Base-by-base conservation (phyloP, 2,329 filamentous ascomycete genomes). In the Metarhizium humberi region DNA sequence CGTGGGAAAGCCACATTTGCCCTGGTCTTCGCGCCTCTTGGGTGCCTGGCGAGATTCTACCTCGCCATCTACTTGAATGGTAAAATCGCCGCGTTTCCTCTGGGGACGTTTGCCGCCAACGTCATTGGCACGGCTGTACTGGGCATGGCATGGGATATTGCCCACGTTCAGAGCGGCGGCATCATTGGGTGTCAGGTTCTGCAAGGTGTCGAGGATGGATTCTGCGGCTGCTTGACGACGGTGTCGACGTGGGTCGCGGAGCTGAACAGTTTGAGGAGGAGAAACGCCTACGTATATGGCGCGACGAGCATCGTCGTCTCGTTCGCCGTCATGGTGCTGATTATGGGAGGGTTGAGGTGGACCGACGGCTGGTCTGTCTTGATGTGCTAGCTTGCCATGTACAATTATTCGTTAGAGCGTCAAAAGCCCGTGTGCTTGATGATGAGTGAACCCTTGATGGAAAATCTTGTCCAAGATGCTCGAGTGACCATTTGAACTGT, bases 31-130 rank as follows among this genome's bases (percentile, higher is more conserved):
- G 88, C 90, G 1, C 92, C 92, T 0, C 61, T 90, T 0, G 92
- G 92, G 0, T 92, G 87, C 61, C 71, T 96, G 0, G 66, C 79
- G 0, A 81, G 92, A 3, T 95, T 88, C 72, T 92, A 90, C 66
- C 69, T 81, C 1, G 87, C 87, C 0, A 66, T 88, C 6, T 69
- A 75, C 29, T 78, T 96, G n/a, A 96, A 96, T 63, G 74, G 79
- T 0, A 75, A 81, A 20, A 61, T 83, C 0, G 69, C 82, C 0
- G 73, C 78, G 0, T 96, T 96, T 61, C 92, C 92, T 0, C 69
- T 96, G 0, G 92, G 92, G 2, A 97, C 92, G 0, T 96, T 96
- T 63, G 72, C 75, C 0, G 90, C 87, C 32, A 97, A 97, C 64
- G 75, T 95, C 4, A 67, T 86, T 14, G 92, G 92, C 4, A 91